Conservation (phyloP, 495 filamentous ascomycete genomes). For the Aspergillus diversus region DNA sequence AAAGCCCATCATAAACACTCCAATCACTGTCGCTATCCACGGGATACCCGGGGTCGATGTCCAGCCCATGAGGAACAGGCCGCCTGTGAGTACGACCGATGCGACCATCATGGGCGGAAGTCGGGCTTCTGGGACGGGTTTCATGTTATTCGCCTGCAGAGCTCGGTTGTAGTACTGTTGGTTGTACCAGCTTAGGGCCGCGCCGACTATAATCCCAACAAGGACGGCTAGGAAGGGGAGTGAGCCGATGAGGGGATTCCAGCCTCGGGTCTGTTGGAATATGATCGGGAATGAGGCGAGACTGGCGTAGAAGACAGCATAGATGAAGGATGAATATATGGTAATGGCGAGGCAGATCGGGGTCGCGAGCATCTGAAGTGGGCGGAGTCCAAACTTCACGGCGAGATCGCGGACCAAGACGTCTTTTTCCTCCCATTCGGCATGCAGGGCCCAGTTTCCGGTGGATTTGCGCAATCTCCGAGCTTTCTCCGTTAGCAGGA, state of each 20-base stretch:
- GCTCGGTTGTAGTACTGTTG: slow-evolving; percentile 44
- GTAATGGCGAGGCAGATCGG: slow-evolving; percentile 51
- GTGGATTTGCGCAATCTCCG: slow-evolving; percentile 51
- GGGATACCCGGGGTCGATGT: slow-evolving; percentile 35
- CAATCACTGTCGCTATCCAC: slow-evolving; percentile 52
- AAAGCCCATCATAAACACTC: slow-evolving; percentile 45
- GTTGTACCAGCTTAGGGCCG: slow-evolving; percentile 42
- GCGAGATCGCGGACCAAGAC: slow-evolving; percentile 39
- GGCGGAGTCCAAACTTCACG: slow-evolving; percentile 35
- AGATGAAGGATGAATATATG: slow-evolving; percentile 53
- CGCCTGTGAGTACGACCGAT: slow-evolving; percentile 45
- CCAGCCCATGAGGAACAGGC: slow-evolving; percentile 60
- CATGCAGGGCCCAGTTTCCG: slow-evolving; percentile 57
- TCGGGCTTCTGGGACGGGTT: slow-evolving; percentile 52
- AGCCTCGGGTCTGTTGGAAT: slow-evolving; percentile 51
- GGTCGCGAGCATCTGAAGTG: slow-evolving; percentile 53
- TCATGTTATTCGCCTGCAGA: slow-evolving; percentile 38
- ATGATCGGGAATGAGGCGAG: slow-evolving; percentile 54
- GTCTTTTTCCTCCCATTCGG: slow-evolving; percentile 52
- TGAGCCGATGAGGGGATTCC: slow-evolving; percentile 42
- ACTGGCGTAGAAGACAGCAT: slow-evolving; percentile 41
- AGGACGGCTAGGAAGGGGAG: slow-evolving; percentile 58
- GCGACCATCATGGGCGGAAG: slow-evolving; percentile 55
- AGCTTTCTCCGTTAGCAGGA: slow-evolving; percentile 53
- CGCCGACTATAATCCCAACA: slow-evolving; percentile 49